phyloP scores from a whole-genome alignment of 2,329 filamentous ascomycete genomes.

The Byssoonygena ceratinophila region DNA sequence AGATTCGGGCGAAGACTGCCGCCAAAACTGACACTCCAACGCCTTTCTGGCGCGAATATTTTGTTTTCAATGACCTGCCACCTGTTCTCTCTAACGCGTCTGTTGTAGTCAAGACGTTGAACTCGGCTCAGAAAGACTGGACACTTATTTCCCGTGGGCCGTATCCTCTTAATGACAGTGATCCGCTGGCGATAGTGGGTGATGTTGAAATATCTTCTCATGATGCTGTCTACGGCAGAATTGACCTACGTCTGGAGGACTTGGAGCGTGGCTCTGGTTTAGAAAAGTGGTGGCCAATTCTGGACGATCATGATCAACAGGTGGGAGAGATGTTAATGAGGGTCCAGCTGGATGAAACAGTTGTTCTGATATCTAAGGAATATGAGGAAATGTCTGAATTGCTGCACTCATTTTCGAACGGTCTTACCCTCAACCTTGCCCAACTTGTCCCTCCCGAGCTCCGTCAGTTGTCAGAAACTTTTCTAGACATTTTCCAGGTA shows the following conservation, averaged over 20 bases:
- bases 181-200: slow-evolving; percentile 30
- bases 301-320: slow-evolving; percentile 62
- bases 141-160: slow-evolving; percentile 38
- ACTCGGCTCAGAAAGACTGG: slow-evolving; percentile 42
- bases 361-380: slow-evolving; percentile 75
- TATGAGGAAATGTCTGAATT: slow-evolving; percentile 75
- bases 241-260: slow-evolving; percentile 74
- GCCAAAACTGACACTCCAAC: slow-evolving; percentile 37
- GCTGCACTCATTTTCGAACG: slow-evolving; percentile 72
- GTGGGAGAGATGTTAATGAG: slow-evolving; percentile 79
- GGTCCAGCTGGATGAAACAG: slow-evolving; percentile 73
- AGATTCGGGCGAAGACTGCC: slow-evolving; percentile 41
- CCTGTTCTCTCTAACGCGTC: slow-evolving; percentile 39
- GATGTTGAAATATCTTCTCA: slow-evolving; percentile 40
- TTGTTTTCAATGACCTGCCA: slow-evolving; percentile 38
- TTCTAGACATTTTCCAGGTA: slow-evolving; percentile 92
- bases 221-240: slow-evolving; percentile 42
- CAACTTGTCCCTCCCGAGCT: slow-evolving; percentile 67
- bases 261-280: slow-evolving; percentile 65
- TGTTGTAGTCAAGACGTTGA: slow-evolving; percentile 38
- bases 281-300: slow-evolving; percentile 79
- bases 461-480: slow-evolving; percentile 68
- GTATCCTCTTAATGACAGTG: slow-evolving; percentile 35
- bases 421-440: slow-evolving; percentile 74
- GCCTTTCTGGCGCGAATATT: slow-evolving; percentile 43